phyloP scores from a whole-genome alignment of 257 asterid species.

The Mentha longifolia region DNA sequence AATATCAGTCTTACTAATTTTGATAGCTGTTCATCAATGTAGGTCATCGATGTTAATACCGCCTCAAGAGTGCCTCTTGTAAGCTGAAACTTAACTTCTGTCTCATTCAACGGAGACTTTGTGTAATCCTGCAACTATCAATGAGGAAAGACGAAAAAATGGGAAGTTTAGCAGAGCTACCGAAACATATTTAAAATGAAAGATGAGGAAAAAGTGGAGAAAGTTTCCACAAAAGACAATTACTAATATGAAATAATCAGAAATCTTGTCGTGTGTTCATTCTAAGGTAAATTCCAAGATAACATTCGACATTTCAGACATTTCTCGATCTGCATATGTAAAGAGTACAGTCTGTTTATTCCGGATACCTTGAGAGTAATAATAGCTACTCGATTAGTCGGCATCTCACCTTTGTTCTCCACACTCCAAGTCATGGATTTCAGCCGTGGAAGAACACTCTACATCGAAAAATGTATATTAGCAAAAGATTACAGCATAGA shows the following conservation, averaged over 20 bases:
- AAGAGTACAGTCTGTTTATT: conserved; percentile 12
- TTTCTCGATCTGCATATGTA: not conserved
- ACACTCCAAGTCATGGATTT: conserved; percentile 60
- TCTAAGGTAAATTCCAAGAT: not conserved
- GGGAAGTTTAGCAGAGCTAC: not conserved
- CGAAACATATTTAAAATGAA: no score
- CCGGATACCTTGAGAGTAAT: conserved; percentile 50
- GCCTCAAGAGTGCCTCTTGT: conserved; percentile 51
- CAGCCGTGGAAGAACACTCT: conserved; percentile 52
- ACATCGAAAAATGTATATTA: conserved; percentile 27
- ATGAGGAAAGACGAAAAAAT: conserved; percentile 14
- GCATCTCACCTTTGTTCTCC: conserved; percentile 38
- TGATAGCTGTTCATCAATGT: conserved; percentile 43
- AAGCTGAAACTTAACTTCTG: conserved; percentile 53
- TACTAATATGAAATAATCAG: no score
- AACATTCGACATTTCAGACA: not conserved
- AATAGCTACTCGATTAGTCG: conserved; percentile 43
- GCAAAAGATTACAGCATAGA: not conserved
- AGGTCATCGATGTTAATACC: conserved; percentile 50
- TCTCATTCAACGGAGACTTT: conserved; percentile 43
- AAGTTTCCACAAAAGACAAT: not conserved
- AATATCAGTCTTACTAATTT: conserved; percentile 32
- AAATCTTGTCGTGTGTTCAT: no score
- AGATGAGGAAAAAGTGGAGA: not conserved
- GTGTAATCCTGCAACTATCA: conserved; percentile 50